phyloP scores from a whole-genome alignment of 2,329 filamentous ascomycete species.

The Diaporthe vaccinii region DNA sequence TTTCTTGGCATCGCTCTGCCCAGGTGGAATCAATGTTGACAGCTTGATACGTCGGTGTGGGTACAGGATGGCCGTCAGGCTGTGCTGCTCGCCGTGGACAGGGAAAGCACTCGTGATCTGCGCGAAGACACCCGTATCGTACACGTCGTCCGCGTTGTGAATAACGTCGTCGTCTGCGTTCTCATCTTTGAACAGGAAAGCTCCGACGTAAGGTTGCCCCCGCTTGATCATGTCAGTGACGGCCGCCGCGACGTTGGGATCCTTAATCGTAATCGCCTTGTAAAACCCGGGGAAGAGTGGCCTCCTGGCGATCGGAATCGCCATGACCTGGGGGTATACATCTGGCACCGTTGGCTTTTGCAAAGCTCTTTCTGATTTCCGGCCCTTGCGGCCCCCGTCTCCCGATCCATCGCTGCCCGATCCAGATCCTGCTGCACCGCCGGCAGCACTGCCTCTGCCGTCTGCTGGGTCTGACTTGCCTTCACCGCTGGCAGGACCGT shows the following conservation, averaged over 20 bases:
- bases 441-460: slow-evolving; percentile 70
- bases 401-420: slow-evolving; percentile 68
- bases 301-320: slow-evolving; percentile 93
- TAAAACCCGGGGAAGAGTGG: slow-evolving; percentile 98
- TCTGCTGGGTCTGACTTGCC: slow-evolving; percentile 59
- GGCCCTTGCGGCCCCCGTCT: slow-evolving; percentile 78
- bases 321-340: slow-evolving; percentile 97
- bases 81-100: slow-evolving; percentile 85
- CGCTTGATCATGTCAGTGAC: slow-evolving; percentile 98
- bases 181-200: slow-evolving; percentile 97
- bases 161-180: slow-evolving; percentile 95
- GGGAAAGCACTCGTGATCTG: slow-evolving; percentile 98
- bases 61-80: slow-evolving; percentile 93
- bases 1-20: slow-evolving; percentile 64
- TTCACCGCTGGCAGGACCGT: slow-evolving; percentile 57
- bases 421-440: slow-evolving; percentile 57
- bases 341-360: slow-evolving; percentile 93
- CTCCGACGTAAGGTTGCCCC: slow-evolving; percentile 96
- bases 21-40: slow-evolving; percentile 83
- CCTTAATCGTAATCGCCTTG: slow-evolving; percentile 96
- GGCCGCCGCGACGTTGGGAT: slow-evolving; percentile 89
- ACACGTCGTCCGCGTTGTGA: slow-evolving; percentile 88
- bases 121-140: slow-evolving; percentile 96
- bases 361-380: slow-evolving; percentile 81
- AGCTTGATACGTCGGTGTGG: slow-evolving; percentile 95